These are phyloP conservation scores for Ceratobasidium sp. DNA, from an alignment of 1,284 basidiomycete genomes.

Conservation along the genomic window DNA sequence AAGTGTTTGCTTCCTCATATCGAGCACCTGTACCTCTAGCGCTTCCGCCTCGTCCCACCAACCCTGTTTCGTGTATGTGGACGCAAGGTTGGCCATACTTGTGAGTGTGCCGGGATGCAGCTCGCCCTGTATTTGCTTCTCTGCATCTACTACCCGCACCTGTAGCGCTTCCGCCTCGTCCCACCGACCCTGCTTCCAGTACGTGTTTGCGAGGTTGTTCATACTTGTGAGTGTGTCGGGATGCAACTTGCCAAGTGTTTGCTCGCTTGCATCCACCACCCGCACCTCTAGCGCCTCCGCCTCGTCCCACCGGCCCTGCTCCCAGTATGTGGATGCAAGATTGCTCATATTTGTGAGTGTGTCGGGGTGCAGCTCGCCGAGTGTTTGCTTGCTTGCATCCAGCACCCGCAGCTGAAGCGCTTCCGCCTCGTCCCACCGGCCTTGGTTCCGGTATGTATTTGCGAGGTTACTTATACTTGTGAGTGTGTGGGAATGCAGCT, in stretches of 20 bases:
- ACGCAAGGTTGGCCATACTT: too few relatives aligned
- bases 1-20: too few relatives aligned
- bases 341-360: too few relatives aligned
- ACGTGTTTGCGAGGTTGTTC: slow-evolving; percentile 8
- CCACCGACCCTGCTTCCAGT: slow-evolving; percentile 20
- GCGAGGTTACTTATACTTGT: neutral
- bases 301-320: too few relatives aligned
- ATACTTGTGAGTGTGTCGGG: slow-evolving; percentile 20
- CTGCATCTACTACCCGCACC: neutral
- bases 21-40: neutral
- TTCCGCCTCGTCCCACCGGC: neutral
- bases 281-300: too few relatives aligned
- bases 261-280: too few relatives aligned
- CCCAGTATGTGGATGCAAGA: too few relatives aligned
- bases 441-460: neutral
- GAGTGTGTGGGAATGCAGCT: neutral
- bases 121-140: neutral
- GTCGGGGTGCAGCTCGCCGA: too few relatives aligned
- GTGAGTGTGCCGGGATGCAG: neutral
- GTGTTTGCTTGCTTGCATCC: neutral
- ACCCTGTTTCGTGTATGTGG: neutral
- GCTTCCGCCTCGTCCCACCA: neutral
- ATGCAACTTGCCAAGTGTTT: neutral
- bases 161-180: slow-evolving; percentile 22
- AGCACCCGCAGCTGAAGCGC: neutral